A percentile compares a stretch with the other conserved stretches of the same genome.
phyloP scores from a whole-genome alignment of 192 early-diverging fungal genomes.

The Gorgonomyces haynaldii region DNA sequence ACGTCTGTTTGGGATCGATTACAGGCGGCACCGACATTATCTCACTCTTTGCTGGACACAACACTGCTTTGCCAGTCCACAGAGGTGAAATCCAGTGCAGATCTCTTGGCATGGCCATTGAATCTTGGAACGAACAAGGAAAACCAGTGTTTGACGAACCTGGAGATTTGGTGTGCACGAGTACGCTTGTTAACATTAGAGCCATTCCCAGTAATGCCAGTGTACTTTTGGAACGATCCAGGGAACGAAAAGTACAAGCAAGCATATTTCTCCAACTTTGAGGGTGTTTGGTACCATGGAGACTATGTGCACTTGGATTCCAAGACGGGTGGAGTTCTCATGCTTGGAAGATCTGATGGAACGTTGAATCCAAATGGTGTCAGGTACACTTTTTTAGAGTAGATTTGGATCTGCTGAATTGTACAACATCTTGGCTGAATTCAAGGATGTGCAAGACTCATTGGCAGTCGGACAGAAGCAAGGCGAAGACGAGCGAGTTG shows the following conservation, averaged over 20 bases:
- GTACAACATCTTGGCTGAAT: conserved; percentile 84
- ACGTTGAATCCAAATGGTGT: no score
- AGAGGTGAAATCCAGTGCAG: conserved; percentile 90
- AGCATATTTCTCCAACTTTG: conserved; percentile 83
- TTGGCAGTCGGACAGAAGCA: conserved; percentile 80
- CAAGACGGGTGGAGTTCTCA: conserved; percentile 78
- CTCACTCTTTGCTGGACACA: conserved; percentile 89
- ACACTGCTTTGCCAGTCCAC: conserved; percentile 79
- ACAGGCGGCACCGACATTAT: conserved; percentile 97
- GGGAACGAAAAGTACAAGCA: conserved; percentile 60
- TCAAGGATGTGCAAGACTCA: conserved; percentile 69
- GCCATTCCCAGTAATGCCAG: conserved; percentile 97
- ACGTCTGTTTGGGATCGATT: conserved; percentile 84
- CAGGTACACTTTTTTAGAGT: no score
- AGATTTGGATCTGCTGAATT: conserved; percentile 84
- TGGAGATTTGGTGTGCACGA: conserved; percentile 86
- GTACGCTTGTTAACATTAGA: conserved; percentile 18
- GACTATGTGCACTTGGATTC: conserved; percentile 83
- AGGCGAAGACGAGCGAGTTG: conserved; percentile 78
- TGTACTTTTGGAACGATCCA: conserved; percentile 83
- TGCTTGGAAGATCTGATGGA: conserved; percentile 85
- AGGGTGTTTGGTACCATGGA: conserved; percentile 89
- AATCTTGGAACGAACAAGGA: conserved; percentile 70
- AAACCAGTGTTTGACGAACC: conserved; percentile 50
- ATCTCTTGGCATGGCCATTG: conserved; percentile 86